Evolutionary conservation across 1,284 basidiomycete species (phyloP).

Genomic region (Golubevia sp.): DNA sequence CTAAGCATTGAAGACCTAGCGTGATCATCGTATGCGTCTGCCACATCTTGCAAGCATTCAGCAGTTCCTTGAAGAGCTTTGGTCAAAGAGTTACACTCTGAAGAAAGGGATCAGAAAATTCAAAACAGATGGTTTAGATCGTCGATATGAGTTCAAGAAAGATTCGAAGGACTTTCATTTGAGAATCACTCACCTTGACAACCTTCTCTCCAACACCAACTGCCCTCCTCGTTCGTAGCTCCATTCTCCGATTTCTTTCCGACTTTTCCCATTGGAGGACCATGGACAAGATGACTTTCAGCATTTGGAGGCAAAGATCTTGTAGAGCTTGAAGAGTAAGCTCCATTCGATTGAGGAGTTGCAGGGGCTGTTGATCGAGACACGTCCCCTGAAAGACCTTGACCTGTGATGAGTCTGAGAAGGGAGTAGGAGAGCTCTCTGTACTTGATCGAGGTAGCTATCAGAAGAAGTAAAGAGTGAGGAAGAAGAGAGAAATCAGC

Average conservation of each 20-base stretch:
- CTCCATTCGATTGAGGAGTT: not conserved
- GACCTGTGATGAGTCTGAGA: constrained; percentile 35
- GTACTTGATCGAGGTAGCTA: constrained; percentile 19
- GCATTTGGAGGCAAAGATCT: constrained; percentile 68
- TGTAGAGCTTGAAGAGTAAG: constrained; percentile 70
- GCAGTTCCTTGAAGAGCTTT: constrained; percentile 78
- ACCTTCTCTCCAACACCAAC: constrained; percentile 82
- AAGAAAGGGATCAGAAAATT: not conserved
- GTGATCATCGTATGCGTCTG: constrained; percentile 78
- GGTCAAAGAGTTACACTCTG: constrained; percentile 75
- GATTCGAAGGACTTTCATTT: not conserved
- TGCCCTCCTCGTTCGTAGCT: constrained; percentile 71
- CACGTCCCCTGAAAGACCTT: constrained; percentile 12
- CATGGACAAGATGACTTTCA: constrained; percentile 65
- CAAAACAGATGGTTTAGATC: not conserved
- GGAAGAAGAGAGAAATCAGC: no score
- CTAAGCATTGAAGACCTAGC: constrained; percentile 73
- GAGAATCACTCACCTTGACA: constrained; percentile 67
- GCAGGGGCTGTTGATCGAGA: not conserved
- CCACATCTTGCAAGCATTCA: constrained; percentile 74
- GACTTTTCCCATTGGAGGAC: constrained; percentile 57
- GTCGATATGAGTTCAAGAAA: not conserved
- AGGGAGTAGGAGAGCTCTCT: constrained; percentile 35
- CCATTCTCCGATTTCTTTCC: constrained; percentile 64
- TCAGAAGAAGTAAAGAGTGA: not conserved